Base-by-base conservation (phyloP, 148 eudicot species). In the Diospyros lotus region DNA sequence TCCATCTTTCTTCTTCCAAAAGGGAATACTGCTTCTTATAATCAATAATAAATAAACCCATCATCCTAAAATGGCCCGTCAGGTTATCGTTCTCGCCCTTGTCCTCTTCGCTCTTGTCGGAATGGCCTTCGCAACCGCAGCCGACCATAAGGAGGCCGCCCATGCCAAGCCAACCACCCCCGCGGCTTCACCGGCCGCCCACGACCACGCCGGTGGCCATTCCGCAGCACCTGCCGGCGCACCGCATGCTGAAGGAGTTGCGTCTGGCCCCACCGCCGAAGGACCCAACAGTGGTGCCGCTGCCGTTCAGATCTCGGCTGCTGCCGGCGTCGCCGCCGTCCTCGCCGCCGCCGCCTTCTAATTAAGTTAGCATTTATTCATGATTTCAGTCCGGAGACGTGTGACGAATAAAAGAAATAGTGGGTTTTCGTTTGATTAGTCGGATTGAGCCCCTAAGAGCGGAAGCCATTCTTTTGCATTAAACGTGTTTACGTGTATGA, bases 61-160 rank as follows among this genome's bases (percentile, higher is more conserved):
- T 39, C 9, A 2, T 54, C 46, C 14, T 38, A 71, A 55, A 64
- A 80, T 80, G 82, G 79, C 82, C 4, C 79, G 79, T 52, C 71
- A 65, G 61, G 1, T 71, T 39, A 15, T 72, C 2, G 28, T 71
- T 54, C 38, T 80, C 41, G 79, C 79, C 3, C 68, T 80, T 8
- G 69, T 72, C 14, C 77, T 80, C 76, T 65, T 80, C 12, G 79
- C 79, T 68, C 41, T 80, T 13, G 55, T 66, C 28, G 73, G 76
- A n/a, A 39, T 72, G 72, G 73, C 73, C 14, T 71, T 68, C 8
- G 69, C 76, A 40, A 50, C 68, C 14, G 38, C 64, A 8, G 2
- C 46, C 17, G 18, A 58, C 18, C 41, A 67, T 28, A 28, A 0
- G 53, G 6, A 5, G 68, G 51, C 9, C 3, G 54, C 3, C 5